Evolutionary conservation across 805 yeast genomes (phyloP).

Genomic region (Wickerhamomyces kurtzmanii): DNA sequence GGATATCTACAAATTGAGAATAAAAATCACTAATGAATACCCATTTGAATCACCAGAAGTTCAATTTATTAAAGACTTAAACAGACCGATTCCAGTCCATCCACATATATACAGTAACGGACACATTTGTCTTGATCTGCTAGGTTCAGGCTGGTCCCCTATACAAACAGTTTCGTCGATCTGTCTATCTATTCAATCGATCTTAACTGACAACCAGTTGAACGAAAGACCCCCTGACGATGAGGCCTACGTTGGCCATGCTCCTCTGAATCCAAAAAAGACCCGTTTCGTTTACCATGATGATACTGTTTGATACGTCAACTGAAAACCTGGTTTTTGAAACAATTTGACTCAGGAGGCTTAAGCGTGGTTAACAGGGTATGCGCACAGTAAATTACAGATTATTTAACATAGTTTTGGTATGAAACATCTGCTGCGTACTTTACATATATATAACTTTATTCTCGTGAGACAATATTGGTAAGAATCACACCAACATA

Average conservation of each 20-base stretch:
- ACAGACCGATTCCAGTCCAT: conserved; percentile 45
- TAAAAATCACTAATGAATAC: conserved; percentile 33
- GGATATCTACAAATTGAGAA: conserved; percentile 29
- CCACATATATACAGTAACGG: conserved; percentile 74
- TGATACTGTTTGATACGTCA: conserved; percentile 24
- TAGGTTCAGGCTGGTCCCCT: conserved; percentile 32
- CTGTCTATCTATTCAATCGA: conserved; percentile 51
- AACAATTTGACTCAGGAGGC: too few relatives aligned
- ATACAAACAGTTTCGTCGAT: conserved; percentile 28
- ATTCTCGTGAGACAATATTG: too few relatives aligned
- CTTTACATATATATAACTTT: too few relatives aligned
- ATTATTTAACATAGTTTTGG: too few relatives aligned
- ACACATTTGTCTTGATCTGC: conserved; percentile 62
- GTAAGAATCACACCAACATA: too few relatives aligned
- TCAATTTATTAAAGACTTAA: conserved; percentile 27
- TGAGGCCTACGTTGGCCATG: conserved; percentile 32
- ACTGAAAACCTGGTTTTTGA: neutral
- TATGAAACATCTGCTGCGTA: too few relatives aligned
- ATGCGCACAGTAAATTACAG: too few relatives aligned
- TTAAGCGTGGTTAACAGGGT: too few relatives aligned
- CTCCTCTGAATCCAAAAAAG: conserved; percentile 48
- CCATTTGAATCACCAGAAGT: conserved; percentile 56
- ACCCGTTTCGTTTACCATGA: conserved; percentile 50
- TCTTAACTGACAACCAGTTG: conserved; percentile 40
- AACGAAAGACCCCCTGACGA: conserved; percentile 52